These are phyloP conservation scores for Fomitopsis palustris DNA, from an alignment of 1,284 basidiomycete genomes.

Conservation along the genomic window DNA sequence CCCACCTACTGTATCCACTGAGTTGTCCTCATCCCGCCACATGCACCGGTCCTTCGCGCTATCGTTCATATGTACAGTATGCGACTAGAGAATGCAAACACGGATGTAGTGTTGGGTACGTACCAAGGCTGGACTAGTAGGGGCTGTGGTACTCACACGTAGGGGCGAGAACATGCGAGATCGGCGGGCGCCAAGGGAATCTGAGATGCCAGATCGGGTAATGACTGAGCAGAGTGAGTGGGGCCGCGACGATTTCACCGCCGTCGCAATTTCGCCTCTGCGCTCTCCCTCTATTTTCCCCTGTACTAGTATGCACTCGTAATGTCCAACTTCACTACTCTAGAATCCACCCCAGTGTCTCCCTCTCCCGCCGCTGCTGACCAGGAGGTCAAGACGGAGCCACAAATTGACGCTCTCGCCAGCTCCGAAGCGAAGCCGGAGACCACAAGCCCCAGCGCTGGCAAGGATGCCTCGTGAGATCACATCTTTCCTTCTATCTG, in stretches of 20 bases:
- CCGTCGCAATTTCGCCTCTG: neutral
- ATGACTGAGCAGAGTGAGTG: neutral
- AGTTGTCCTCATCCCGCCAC: no score
- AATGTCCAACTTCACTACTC: neutral
- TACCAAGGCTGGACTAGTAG: no score
- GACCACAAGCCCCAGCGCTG: neutral
- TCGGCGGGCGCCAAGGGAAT: neutral
- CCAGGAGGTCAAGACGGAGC: neutral
- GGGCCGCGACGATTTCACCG: neutral
- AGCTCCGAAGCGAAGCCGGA: neutral
- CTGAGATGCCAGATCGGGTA: neutral
- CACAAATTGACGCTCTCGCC: neutral
- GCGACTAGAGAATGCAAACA: no score
- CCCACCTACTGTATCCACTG: no score
- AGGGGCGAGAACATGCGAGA: neutral
- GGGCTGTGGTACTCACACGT: neutral
- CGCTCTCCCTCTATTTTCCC: neutral
- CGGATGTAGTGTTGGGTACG: no score
- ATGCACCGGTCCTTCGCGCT: no score
- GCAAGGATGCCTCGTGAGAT: conserved; percentile 1
- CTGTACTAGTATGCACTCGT: neutral
- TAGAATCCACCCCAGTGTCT: neutral
- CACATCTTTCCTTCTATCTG: neutral
- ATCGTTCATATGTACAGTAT: no score
- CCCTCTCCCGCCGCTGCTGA: neutral